Percentiles rank a stretch among this genome's conserved stretches.
Evolutionary conservation across 306 rosid genomes (phyloP).

Genomic region (Cucurbita argyrosperma): DNA sequence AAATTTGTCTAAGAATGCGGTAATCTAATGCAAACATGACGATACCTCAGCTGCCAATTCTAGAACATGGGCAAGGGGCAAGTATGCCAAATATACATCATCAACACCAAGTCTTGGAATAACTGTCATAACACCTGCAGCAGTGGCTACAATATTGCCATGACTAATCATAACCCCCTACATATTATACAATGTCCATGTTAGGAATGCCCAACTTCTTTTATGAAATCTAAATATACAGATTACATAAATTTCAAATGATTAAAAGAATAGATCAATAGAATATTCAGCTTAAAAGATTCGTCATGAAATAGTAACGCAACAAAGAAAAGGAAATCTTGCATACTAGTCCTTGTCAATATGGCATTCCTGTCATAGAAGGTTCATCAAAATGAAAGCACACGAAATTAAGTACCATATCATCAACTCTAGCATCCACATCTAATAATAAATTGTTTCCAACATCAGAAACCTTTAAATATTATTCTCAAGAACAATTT

Average conservation of each 20-base stretch:
- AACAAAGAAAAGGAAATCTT: background rate
- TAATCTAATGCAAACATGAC: background rate
- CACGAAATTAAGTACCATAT: background rate
- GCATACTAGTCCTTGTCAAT: background rate
- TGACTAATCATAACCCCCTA: conserved; percentile 96
- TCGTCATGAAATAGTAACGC: background rate
- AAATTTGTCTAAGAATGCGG: background rate
- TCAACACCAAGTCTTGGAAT: conserved; percentile 45
- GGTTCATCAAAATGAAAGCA: background rate
- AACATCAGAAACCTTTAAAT: background rate
- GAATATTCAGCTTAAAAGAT: background rate
- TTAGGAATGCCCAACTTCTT: background rate
- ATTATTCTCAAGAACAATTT: background rate
- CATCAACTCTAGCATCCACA: background rate
- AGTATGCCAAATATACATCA: conserved; percentile 80
- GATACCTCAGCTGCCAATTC: conserved; percentile 90
- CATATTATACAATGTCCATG: conserved; percentile 8
- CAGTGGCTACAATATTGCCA: conserved; percentile 75
- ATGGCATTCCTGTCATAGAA: background rate
- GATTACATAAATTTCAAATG: background rate
- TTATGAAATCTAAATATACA: background rate
- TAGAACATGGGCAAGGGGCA: conserved; percentile 91
- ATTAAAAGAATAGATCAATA: background rate
- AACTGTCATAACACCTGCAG: conserved; percentile 62
- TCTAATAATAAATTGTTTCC: background rate